Evolutionary conservation across 176 grass and related monocot genomes (phyloP).

Genomic region (Oryza meyeriana): DNA sequence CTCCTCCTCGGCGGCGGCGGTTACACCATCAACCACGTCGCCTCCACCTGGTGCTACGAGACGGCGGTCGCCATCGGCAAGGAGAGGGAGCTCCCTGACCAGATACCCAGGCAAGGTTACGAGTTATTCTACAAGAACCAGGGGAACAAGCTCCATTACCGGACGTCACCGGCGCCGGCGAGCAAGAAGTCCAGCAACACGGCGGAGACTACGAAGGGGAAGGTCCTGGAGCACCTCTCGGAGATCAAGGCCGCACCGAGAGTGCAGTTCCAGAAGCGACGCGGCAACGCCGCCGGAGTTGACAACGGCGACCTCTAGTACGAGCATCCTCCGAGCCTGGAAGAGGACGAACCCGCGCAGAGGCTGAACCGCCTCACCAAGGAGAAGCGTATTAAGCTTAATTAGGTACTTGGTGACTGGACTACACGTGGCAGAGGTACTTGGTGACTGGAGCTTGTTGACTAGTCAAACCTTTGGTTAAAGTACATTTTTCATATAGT

Average conservation of each 20-base stretch:
- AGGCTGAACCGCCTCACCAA: too few species aligned
- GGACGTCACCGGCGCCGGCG: neutral
- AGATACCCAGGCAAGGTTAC: slow-evolving; percentile 22
- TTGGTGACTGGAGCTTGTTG: too few species aligned
- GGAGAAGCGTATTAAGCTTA: too few species aligned
- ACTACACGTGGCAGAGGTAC: too few species aligned
- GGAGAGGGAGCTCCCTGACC: slow-evolving; percentile 37
- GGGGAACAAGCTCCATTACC: slow-evolving; percentile 24
- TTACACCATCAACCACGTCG: slow-evolving; percentile 80
- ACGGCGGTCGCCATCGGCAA: slow-evolving; percentile 31
- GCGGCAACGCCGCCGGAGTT: neutral
- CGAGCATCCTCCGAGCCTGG: neutral
- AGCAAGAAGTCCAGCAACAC: slow-evolving; percentile 9
- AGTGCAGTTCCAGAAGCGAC: neutral
- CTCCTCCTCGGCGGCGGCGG: too few species aligned
- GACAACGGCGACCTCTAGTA: neutral
- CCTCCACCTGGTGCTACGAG: slow-evolving; percentile 78
- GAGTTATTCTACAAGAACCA: slow-evolving; percentile 4
- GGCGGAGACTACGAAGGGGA: neutral
- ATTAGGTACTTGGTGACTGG: too few species aligned
- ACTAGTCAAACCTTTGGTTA: too few species aligned
- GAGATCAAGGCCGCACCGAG: slow-evolving; percentile 25
- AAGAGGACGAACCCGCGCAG: slow-evolving; percentile 18
- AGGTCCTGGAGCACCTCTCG: slow-evolving; percentile 27
- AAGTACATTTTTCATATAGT: too few species aligned